phyloP scores from a whole-genome alignment of 225 moss, liverwort and hornwort genomes.

The Physcomitrium patens region DNA sequence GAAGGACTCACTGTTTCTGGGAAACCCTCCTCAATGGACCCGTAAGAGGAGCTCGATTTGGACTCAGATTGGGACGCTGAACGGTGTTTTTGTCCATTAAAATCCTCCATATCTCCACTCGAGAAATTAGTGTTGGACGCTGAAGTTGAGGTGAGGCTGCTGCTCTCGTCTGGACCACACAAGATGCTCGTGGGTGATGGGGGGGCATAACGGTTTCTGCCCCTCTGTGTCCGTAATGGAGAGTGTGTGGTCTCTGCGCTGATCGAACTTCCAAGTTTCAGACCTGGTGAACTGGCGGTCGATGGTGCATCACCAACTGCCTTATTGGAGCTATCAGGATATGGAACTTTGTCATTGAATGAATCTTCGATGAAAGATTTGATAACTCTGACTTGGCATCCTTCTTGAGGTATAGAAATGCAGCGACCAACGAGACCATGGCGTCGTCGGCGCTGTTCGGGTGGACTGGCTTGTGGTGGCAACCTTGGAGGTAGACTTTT shows the following conservation, averaged over 20 bases:
- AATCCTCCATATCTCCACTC: conserved; percentile 52
- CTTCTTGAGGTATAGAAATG: conserved; percentile 49
- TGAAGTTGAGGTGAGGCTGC: conserved; percentile 60
- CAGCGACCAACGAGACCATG: conserved; percentile 48
- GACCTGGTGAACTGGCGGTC: conserved; percentile 28
- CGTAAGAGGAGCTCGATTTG: conserved; percentile 32
- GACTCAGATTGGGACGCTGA: conserved; percentile 38
- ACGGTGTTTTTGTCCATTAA: conserved; percentile 44
- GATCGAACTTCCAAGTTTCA: conserved; percentile 24
- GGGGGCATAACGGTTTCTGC: conserved; percentile 29
- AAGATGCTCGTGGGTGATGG: conserved; percentile 82
- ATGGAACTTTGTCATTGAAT: background rate
- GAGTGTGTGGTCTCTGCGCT: conserved; percentile 1
- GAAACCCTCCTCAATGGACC: conserved; percentile 12
- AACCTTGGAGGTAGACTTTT: conserved; percentile 38
- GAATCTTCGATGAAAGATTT: background rate
- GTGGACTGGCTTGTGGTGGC: conserved; percentile 9
- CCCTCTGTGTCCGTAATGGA: background rate
- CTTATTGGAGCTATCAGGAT: background rate
- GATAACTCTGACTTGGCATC: conserved; percentile 43
- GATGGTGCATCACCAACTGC: conserved; percentile 27
- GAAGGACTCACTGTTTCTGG: conserved; percentile 5
- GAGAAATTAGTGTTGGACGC: conserved; percentile 55
- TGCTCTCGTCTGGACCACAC: conserved; percentile 63
- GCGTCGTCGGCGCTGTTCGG: conserved; percentile 31